phyloP scores from a whole-genome alignment of 116 monocot species.

The Cymodocea nodosa region DNA sequence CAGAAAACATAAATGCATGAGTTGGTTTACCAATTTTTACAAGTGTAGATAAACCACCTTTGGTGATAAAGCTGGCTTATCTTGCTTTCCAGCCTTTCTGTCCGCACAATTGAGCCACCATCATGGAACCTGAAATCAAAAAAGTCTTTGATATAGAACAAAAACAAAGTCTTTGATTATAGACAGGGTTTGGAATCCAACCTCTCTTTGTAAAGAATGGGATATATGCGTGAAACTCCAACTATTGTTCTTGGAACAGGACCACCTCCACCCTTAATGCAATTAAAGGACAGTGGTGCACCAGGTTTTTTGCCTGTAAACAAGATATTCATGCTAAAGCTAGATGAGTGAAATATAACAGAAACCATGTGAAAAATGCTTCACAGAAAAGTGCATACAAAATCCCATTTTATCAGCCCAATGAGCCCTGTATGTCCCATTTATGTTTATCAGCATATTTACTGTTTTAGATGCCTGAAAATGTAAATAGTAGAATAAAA shows the following conservation, averaged over 20 bases:
- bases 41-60: conserved; percentile 23
- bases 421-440: conserved; percentile 77
- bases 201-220: conserved; percentile 87
- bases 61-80: conserved; percentile 51
- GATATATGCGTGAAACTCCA: conserved; percentile 74
- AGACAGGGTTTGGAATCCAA: conserved; percentile 1
- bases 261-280: conserved; percentile 68
- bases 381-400: conserved; percentile 39
- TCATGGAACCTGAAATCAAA: conserved; percentile 35
- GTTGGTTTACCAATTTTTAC: no score
- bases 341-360: not conserved
- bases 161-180: not conserved
- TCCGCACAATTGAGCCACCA: conserved; percentile 74
- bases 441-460: conserved; percentile 49
- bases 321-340: not conserved
- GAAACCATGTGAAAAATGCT: not conserved
- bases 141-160: not conserved
- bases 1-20: no score
- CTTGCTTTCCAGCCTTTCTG: conserved; percentile 69
- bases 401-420: conserved; percentile 76
- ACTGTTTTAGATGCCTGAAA: conserved; percentile 53
- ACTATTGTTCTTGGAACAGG: conserved; percentile 64
- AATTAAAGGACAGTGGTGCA: conserved; percentile 72
- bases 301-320: conserved; percentile 49
- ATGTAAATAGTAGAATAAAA: not conserved